Evolutionary conservation across 2,329 filamentous ascomycete species (phyloP), one percentile per base, ranked within the genome.

Genomic region (Fusarium tupiense): DNA sequence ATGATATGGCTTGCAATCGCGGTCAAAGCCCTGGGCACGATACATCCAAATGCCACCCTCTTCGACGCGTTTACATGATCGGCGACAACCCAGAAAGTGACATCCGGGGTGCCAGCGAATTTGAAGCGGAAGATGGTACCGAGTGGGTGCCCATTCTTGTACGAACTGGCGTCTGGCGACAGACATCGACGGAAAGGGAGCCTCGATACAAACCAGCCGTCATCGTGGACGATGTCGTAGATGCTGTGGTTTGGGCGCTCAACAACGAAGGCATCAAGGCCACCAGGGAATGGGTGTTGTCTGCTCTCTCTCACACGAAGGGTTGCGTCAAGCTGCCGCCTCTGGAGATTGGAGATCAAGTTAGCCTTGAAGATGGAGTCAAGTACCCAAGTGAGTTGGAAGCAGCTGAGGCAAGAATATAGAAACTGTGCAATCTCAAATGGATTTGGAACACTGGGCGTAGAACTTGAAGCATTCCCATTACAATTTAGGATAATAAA

Each of bases 21-120:
- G 69, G 69, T 38, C 58, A 71, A 44, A 58, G 69, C 46, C 50
- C 61, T 22, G 46, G 46, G 12, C 70, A 74, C 22, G 63, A 75
- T 52, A 22, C 58, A 24, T 38, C 72, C 26, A 72, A 72, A 37
- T 75, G 83, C 84, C 67, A 91, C 26, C 87, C 88, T n/a, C 82
- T 98, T 63, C 86, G 87, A 77, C 89, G 88, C 49, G 95, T 98
- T 17, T 98, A 97, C 83, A 98, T 98, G 96, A 90, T 98, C 47
- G 96, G 96, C 11, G 93, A 96, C 79, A 96, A 96, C 78, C 93
- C 93, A 10, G 94, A 94, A 80, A 96, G 93, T 76, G 96, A 99
- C 81, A 98, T 99, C 74, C 86, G 90, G 10, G 96, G 96, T 11
- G 95, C 94, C 26, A 97, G 97, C 80, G 88, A 89, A 52, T 98